phyloP scores from a whole-genome alignment of 257 asterid species.

The Nicotiana tomentosiformis region DNA sequence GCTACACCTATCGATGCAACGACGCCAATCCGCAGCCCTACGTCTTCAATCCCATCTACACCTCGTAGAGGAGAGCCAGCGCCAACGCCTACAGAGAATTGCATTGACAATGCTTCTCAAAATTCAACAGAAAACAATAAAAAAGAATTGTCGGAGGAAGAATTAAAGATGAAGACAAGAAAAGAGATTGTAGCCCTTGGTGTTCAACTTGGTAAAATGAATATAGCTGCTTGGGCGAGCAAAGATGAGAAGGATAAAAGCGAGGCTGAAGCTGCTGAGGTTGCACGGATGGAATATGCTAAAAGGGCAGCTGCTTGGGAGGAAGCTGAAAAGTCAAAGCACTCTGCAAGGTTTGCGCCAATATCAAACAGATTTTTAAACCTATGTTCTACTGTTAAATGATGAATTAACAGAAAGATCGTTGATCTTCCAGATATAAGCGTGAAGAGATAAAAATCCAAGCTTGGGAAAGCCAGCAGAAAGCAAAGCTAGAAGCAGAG shows the following conservation, averaged over 20 bases:
- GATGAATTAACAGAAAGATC: background rate
- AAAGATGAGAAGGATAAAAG: slow-evolving; percentile 63
- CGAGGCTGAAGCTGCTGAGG: slow-evolving; percentile 35
- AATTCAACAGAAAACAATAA: slow-evolving; percentile 32
- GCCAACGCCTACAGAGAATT: slow-evolving; percentile 48
- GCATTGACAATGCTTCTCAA: slow-evolving; percentile 19
- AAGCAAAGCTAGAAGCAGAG: slow-evolving; percentile 90
- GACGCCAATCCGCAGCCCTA: slow-evolving; percentile 88
- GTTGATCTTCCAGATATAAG: slow-evolving; percentile 49
- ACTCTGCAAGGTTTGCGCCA: slow-evolving; percentile 65
- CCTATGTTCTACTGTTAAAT: background rate
- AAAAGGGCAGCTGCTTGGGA: slow-evolving; percentile 96
- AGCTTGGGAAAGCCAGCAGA: slow-evolving; percentile 97
- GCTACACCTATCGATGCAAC: slow-evolving; percentile 76
- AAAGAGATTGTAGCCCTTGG: slow-evolving; percentile 93
- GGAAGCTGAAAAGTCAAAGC: slow-evolving; percentile 80
- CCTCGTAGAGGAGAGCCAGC: slow-evolving; percentile 77
- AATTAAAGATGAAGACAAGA: slow-evolving; percentile 67
- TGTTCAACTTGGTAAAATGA: slow-evolving; percentile 91
- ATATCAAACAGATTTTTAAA: background rate
- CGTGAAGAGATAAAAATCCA: slow-evolving; percentile 85
- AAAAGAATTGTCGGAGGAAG: slow-evolving; percentile 70
- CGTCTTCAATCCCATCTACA: slow-evolving; percentile 82
- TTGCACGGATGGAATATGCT: slow-evolving; percentile 55
- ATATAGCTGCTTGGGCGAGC: slow-evolving; percentile 99